Percentiles rank a stretch among this genome's conserved stretches.
Conservation (phyloP, 495 filamentous ascomycete genomes). For the Daldinia vernicosa region DNA sequence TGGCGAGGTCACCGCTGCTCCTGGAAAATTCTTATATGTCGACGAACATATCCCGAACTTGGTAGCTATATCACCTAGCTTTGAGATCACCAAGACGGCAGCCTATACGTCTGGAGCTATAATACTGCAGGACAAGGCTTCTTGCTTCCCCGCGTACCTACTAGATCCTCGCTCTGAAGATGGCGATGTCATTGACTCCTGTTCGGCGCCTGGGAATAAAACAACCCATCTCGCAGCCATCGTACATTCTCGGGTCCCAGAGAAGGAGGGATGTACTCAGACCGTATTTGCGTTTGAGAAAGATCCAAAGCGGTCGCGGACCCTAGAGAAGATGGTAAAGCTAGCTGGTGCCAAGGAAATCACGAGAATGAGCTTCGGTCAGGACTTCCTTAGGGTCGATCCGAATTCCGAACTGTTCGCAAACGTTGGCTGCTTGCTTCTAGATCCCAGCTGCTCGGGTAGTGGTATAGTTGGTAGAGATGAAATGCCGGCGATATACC, state of each 20-base stretch:
- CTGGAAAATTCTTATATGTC: constrained; percentile 57
- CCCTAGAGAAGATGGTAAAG: constrained; percentile 82
- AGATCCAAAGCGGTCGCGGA: constrained; percentile 70
- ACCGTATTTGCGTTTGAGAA: constrained; percentile 76
- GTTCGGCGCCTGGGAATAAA: constrained; percentile 95
- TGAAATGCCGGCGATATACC: constrained; percentile 69
- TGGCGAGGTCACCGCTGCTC: constrained; percentile 47
- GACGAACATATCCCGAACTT: constrained; percentile 86
- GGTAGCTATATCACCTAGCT: constrained; percentile 73
- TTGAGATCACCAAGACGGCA: constrained; percentile 71
- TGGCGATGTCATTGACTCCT: constrained; percentile 86
- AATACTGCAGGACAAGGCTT: constrained; percentile 95
- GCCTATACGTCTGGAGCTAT: constrained; percentile 80
- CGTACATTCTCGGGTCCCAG: constrained; percentile 50
- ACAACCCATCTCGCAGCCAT: constrained; percentile 92
- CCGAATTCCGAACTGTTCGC: constrained; percentile 62
- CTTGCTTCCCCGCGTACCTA: constrained; percentile 91
- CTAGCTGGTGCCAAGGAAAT: constrained; percentile 72
- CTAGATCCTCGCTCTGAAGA: constrained; percentile 67
- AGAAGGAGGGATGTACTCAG: constrained; percentile 41
- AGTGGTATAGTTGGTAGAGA: constrained; percentile 92
- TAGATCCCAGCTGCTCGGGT: constrained; percentile 94
- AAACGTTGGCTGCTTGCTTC: constrained; percentile 75
- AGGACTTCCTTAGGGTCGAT: constrained; percentile 82
- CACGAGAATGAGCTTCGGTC: constrained; percentile 71